A percentile compares a stretch with the other conserved stretches of the same genome.
Conservation (phyloP, 208 protist genomes). For the Angomonas ambiguus region DNA sequence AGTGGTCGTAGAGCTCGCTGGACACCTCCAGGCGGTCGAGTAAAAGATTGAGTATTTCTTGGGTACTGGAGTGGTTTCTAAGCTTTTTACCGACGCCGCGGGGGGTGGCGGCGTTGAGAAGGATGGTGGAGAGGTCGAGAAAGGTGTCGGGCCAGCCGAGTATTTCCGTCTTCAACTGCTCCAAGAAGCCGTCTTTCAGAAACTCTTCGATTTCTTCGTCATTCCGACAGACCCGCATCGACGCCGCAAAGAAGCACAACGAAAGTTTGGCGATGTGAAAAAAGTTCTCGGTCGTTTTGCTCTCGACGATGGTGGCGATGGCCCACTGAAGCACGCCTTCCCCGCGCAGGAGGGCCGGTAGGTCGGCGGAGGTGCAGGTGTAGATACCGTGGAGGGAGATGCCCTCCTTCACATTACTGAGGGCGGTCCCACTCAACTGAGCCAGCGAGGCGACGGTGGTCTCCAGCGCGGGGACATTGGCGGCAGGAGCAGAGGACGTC, state of each 20-base stretch:
- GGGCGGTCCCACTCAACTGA: too few relatives aligned
- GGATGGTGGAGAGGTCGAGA: constrained; percentile 43
- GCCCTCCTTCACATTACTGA: constrained; percentile 13
- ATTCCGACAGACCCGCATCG: constrained; percentile 59
- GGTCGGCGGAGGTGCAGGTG: constrained; percentile 20
- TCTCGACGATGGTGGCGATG: constrained; percentile 9
- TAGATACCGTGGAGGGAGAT: constrained; percentile 45
- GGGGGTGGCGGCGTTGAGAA: constrained; percentile 61
- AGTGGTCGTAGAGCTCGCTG: too few relatives aligned
- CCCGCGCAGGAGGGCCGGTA: constrained; percentile 30
- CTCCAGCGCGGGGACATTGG: too few relatives aligned
- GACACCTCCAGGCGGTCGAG: constrained; percentile 44
- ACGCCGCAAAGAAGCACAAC: constrained; percentile 47
- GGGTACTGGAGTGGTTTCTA: constrained; percentile 55
- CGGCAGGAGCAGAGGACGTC: too few relatives aligned
- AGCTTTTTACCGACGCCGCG: constrained; percentile 46
- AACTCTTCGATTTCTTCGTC: constrained; percentile 40
- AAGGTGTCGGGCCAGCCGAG: constrained; percentile 50
- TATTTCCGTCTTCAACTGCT: constrained; percentile 39
- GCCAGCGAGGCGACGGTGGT: too few relatives aligned
- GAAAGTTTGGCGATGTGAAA: constrained; percentile 45
- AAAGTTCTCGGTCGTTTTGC: constrained; percentile 13
- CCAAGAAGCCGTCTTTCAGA: constrained; percentile 32
- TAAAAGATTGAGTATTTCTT: constrained; percentile 59
- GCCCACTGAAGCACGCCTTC: constrained; percentile 42